Conservation (phyloP, 2,329 filamentous ascomycete genomes). For the Pestalotiopsis sp. region DNA sequence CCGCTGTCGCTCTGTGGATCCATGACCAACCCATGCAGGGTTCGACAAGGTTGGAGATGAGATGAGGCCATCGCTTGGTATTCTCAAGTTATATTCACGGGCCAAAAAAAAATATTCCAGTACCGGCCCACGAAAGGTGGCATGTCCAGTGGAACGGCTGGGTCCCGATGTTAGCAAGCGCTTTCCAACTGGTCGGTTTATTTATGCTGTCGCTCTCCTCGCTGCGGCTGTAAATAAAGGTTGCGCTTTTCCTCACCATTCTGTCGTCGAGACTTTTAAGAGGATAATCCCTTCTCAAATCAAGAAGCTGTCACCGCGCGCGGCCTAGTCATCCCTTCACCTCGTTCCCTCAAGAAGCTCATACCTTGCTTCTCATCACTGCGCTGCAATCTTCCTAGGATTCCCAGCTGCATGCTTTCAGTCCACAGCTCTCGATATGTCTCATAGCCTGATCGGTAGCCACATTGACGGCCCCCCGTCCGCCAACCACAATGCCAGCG, state of each 20-base stretch:
- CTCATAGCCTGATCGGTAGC: slow-evolving; percentile 31
- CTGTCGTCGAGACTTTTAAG: not conserved
- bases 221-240: not conserved
- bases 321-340: not conserved
- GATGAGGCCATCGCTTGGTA: slow-evolving; percentile 10
- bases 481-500: not conserved
- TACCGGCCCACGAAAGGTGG: slow-evolving; percentile 6
- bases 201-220: slow-evolving; percentile 4
- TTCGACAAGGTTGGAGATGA: slow-evolving; percentile 8
- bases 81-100: not conserved
- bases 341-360: not conserved
- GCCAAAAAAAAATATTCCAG: not conserved
- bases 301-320: not conserved
- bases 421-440: slow-evolving; percentile 21
- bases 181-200: slow-evolving; percentile 1
- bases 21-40: slow-evolving; percentile 7
- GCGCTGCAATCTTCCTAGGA: not conserved
- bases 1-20: not conserved
- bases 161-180: not conserved
- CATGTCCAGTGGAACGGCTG: slow-evolving; percentile 9
- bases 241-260: not conserved
- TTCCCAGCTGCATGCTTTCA: not conserved
- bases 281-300: not conserved
- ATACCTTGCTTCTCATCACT: not conserved
- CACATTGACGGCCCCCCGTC: slow-evolving; percentile 22